A percentile compares a stretch with the other conserved stretches of the same genome.
Evolutionary conservation across 2,329 filamentous ascomycete genomes (phyloP).

Genomic region (Verticillium dahliae): DNA sequence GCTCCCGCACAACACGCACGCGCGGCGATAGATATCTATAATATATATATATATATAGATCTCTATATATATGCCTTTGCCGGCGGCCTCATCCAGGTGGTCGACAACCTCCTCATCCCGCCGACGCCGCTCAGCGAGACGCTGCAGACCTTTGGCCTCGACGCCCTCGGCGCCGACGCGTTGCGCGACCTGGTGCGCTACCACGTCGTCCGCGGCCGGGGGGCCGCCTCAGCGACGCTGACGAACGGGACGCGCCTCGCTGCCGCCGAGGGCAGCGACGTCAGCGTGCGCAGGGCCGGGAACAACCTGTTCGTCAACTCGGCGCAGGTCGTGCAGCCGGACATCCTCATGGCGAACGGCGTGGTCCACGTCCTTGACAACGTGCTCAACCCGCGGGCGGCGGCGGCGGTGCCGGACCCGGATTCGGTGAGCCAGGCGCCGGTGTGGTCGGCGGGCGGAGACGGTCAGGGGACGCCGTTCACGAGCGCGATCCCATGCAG

Average conservation of each 20-base stretch:
- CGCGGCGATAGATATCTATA: slow-evolving; percentile 30
- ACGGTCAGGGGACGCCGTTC: slow-evolving; percentile 23
- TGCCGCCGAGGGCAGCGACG: slow-evolving; percentile 28
- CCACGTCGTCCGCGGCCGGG: slow-evolving; percentile 47
- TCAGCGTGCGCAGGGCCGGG: slow-evolving; percentile 31
- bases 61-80: slow-evolving; percentile 21
- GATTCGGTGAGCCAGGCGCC: slow-evolving; percentile 25
- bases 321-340: slow-evolving; percentile 44
- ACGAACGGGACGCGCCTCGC: slow-evolving; percentile 14
- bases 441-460: slow-evolving; percentile 17
- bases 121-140: slow-evolving; percentile 31
- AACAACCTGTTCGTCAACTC: slow-evolving; percentile 44
- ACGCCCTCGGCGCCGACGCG: slow-evolving; percentile 28
- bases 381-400: slow-evolving; percentile 37
- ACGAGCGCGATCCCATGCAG: slow-evolving; percentile 36
- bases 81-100: slow-evolving; percentile 44
- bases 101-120: slow-evolving; percentile 44
- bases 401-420: slow-evolving; percentile 27
- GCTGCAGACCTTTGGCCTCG: slow-evolving; percentile 26
- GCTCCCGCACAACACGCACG: slow-evolving; percentile 33
- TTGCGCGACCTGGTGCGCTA: slow-evolving; percentile 44
- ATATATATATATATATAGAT: no score
- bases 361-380: slow-evolving; percentile 53
- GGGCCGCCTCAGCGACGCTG: slow-evolving; percentile 42
- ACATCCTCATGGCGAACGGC: slow-evolving; percentile 50